Conservation (phyloP, 139 green algal genomes). For the Gonium pectorale region DNA sequence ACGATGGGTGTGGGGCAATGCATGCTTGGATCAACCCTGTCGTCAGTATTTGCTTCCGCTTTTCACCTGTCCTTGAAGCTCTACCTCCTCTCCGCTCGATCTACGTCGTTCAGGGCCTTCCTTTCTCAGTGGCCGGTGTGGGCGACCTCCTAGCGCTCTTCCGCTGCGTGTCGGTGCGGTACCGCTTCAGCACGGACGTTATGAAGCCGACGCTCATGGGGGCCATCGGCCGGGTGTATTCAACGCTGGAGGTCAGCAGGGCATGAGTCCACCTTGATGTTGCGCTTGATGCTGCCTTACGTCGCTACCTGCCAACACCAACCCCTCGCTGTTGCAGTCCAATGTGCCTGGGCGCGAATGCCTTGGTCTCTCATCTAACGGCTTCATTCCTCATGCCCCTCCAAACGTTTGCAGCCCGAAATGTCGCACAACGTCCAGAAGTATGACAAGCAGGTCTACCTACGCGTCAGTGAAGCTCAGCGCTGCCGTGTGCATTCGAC, state of each 20-base stretch:
- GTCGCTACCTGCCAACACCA: too few relatives aligned
- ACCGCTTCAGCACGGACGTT: slow-evolving; percentile 82
- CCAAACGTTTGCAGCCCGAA: slow-evolving; percentile 72
- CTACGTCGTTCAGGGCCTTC: slow-evolving; percentile 71
- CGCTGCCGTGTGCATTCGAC: slow-evolving; percentile 82
- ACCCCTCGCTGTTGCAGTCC: too few relatives aligned
- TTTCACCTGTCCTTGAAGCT: background rate
- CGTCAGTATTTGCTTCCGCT: too few relatives aligned
- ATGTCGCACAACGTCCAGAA: slow-evolving; percentile 85
- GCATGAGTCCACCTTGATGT: too few relatives aligned
- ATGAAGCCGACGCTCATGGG: slow-evolving; percentile 79
- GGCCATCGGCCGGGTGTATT: slow-evolving; percentile 72
- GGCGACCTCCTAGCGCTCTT: slow-evolving; percentile 89
- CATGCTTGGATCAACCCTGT: too few relatives aligned
- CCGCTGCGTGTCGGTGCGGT: slow-evolving; percentile 88
- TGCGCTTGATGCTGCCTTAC: too few relatives aligned
- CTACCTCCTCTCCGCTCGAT: background rate
- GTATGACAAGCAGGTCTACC: slow-evolving; percentile 84
- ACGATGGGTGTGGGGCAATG: too few relatives aligned
- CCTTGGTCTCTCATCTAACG: background rate
- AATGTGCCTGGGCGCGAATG: too few relatives aligned
- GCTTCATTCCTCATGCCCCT: background rate
- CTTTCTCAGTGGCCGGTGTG: slow-evolving; percentile 80
- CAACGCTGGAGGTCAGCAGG: slow-evolving; percentile 62
- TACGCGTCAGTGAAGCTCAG: slow-evolving; percentile 84